Conservation (phyloP, 192 early-diverging fungal genomes). For the Backusella morwellensis region DNA sequence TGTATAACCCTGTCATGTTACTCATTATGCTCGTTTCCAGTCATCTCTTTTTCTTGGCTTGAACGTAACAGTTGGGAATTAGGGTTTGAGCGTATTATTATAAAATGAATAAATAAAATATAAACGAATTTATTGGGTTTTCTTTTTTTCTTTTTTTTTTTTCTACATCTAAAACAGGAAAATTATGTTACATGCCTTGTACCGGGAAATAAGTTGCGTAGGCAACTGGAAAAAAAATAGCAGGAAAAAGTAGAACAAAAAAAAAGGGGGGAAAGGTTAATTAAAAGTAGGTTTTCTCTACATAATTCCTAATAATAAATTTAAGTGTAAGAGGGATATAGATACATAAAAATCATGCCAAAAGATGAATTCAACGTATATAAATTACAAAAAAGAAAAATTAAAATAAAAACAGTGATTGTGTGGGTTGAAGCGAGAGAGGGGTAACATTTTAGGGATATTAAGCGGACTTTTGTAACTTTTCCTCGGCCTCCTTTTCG, state of each 20-base stretch:
- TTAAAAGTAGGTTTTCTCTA: neutral
- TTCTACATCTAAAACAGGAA: neutral
- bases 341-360: neutral
- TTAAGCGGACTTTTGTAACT: constrained; percentile 28
- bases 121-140: too few relatives aligned
- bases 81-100: neutral
- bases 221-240: neutral
- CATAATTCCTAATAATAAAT: neutral
- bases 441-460: neutral
- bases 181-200: neutral
- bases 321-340: neutral
- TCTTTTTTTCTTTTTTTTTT: neutral
- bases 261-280: neutral
- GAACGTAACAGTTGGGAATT: neutral
- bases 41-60: neutral
- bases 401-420: neutral
- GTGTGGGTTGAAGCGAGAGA: neutral
- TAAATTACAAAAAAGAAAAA: neutral
- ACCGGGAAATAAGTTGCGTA: neutral
- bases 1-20: neutral
- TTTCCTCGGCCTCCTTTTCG: constrained; percentile 62
- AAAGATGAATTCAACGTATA: neutral
- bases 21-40: neutral
- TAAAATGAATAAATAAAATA: neutral
- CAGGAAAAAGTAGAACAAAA: neutral